Conservation (phyloP, 192 early-diverging fungal species). For the Podila clonocystis region DNA sequence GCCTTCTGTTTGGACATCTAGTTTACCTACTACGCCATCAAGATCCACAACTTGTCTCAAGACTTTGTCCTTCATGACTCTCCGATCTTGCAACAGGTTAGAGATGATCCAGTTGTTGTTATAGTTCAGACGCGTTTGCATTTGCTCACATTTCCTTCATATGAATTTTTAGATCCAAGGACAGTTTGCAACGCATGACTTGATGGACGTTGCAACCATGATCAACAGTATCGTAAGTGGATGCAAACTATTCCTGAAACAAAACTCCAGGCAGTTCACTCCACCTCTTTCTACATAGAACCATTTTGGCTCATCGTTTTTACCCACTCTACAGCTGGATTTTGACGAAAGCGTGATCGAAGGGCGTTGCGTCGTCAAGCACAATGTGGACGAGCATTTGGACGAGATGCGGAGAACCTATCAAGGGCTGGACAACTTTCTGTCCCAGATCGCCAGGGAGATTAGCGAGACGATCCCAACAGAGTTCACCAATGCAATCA, state of each 20-base stretch:
- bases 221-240: slow-evolving; percentile 67
- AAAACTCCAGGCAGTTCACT: background rate
- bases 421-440: slow-evolving; percentile 69
- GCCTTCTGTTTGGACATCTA: background rate
- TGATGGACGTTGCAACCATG: slow-evolving; percentile 61
- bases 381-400: slow-evolving; percentile 63
- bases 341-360: slow-evolving; percentile 75
- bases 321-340: slow-evolving; percentile 60
- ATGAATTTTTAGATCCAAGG: slow-evolving; percentile 42
- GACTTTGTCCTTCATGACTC: background rate
- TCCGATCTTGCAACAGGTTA: background rate
- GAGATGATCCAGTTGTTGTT: background rate
- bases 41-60: background rate
- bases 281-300: too few species aligned
- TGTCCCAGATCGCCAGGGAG: slow-evolving; percentile 68
- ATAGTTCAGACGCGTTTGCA: background rate
- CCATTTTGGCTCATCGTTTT: background rate
- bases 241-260: background rate
- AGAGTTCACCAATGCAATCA: slow-evolving; percentile 61
- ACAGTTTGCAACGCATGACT: slow-evolving; percentile 31
- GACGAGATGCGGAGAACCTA: slow-evolving; percentile 76
- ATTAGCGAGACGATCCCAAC: slow-evolving; percentile 63
- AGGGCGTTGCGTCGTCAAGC: slow-evolving; percentile 67
- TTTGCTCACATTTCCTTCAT: background rate
- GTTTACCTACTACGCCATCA: background rate